phyloP scores from a whole-genome alignment of 179 eudicot species.

The Spinacia oleracea region DNA sequence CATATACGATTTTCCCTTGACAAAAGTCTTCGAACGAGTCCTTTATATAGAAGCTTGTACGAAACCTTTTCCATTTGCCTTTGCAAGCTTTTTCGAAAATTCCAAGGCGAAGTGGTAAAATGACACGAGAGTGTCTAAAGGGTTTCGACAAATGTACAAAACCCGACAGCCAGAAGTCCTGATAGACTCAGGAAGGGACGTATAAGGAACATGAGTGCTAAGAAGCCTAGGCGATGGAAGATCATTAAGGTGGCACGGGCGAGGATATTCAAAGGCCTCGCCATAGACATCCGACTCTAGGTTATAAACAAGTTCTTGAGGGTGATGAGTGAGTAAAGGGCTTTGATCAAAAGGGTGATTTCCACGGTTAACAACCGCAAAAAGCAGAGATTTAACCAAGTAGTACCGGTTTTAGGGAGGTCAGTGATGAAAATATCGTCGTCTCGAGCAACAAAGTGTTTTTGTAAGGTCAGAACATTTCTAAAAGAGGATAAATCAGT shows the following conservation, averaged over 20 bases:
- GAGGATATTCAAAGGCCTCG: conserved; percentile 14
- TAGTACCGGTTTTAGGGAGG: not conserved
- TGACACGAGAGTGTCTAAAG: not conserved
- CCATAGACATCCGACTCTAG: conserved; percentile 7
- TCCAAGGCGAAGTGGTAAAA: not conserved
- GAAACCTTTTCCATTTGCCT: no score
- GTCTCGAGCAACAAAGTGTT: not conserved
- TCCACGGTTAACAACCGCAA: not conserved
- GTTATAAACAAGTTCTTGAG: not conserved
- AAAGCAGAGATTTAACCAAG: conserved; percentile 6
- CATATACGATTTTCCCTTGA: not conserved
- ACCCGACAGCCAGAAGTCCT: not conserved
- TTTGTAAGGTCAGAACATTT: not conserved
- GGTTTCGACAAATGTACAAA: not conserved
- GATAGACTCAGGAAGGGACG: conserved; percentile 8
- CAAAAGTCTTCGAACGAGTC: not conserved
- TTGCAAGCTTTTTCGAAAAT: no score
- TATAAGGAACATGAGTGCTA: conserved; percentile 17
- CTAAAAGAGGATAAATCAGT: not conserved
- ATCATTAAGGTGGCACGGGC: not conserved
- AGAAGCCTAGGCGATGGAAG: conserved; percentile 19
- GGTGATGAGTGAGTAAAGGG: not conserved
- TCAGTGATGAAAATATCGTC: not conserved
- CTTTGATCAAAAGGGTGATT: not conserved
- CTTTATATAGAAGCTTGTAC: no score